Conservation (phyloP, 176 grass and related monocot genomes). For the Pharus latifolius region DNA sequence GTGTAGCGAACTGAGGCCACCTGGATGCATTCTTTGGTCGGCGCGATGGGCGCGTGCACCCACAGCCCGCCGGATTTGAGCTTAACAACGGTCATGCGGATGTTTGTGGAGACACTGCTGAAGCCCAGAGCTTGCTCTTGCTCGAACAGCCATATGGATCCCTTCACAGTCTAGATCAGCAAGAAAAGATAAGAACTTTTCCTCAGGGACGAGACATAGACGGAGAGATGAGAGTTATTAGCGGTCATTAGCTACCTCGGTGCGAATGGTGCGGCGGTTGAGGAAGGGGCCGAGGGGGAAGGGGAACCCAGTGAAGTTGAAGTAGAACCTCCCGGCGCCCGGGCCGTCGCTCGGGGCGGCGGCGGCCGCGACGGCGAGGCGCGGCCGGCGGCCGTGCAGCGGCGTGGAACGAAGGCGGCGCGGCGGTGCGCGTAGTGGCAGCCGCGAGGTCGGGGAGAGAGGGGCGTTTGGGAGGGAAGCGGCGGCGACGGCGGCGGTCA, state of each 20-base stretch:
- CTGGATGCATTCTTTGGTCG: conserved; percentile 94
- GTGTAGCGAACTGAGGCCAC: neutral
- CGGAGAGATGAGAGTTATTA: neutral
- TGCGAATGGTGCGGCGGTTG: conserved; percentile 76
- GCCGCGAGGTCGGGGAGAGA: conserved; percentile 3
- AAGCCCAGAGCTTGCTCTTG: conserved; percentile 98
- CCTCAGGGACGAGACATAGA: neutral
- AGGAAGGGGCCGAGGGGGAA: conserved; percentile 96
- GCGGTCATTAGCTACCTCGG: conserved; percentile 35
- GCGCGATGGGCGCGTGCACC: conserved; percentile 97
- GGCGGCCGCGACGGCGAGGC: conserved; percentile 29
- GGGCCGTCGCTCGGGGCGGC: neutral
- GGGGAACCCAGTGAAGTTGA: conserved; percentile 96
- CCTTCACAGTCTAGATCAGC: conserved; percentile 54
- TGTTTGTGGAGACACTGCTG: conserved; percentile 97
- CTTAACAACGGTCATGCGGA: conserved; percentile 89
- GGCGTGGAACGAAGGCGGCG: neutral
- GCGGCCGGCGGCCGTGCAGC: neutral
- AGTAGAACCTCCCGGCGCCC: conserved; percentile 50
- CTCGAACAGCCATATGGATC: conserved; percentile 86
- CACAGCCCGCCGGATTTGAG: conserved; percentile 84
- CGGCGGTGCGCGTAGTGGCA: neutral
- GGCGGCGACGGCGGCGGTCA: conserved; percentile 21
- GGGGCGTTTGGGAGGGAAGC: neutral
- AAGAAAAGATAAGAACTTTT: neutral